Conservation (phyloP, 2,329 filamentous ascomycete species). For the Orbilia quercus region DNA sequence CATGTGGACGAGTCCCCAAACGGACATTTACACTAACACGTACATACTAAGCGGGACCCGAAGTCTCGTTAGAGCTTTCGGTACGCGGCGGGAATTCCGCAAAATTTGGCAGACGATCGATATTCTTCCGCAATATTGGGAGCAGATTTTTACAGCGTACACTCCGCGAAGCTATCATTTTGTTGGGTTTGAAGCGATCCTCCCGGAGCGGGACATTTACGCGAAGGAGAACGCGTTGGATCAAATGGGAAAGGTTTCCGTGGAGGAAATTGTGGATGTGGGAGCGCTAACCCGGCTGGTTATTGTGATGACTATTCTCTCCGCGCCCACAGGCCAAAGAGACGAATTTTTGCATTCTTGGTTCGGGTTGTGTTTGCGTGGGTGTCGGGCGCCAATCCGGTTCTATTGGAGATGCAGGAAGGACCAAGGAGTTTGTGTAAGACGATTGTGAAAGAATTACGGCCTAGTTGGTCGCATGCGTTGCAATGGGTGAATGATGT, state of each 20-base stretch:
- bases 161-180: not conserved
- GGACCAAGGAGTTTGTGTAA: slow-evolving; percentile 14
- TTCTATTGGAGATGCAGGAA: not conserved
- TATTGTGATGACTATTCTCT: not conserved
- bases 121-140: not conserved
- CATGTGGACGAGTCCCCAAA: slow-evolving; percentile 6
- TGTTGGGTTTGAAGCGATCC: not conserved
- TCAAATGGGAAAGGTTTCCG: not conserved
- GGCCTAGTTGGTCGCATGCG: not conserved
- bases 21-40: slow-evolving; percentile 8
- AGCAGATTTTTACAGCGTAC: not conserved
- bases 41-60: not conserved
- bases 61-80: slow-evolving; percentile 1
- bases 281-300: not conserved
- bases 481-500: not conserved
- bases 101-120: not conserved
- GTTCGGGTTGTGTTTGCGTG: slow-evolving; percentile 3
- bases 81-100: not conserved
- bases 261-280: not conserved
- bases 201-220: slow-evolving; percentile 7
- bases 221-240: not conserved
- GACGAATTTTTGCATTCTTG: slow-evolving; percentile 9
- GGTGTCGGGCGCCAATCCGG: not conserved
- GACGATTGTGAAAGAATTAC: slow-evolving; percentile 4
- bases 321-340: not conserved